These are phyloP conservation scores for Lepiota venenata DNA, from an alignment of 768 basidiomycete genomes.

Conservation along the genomic window DNA sequence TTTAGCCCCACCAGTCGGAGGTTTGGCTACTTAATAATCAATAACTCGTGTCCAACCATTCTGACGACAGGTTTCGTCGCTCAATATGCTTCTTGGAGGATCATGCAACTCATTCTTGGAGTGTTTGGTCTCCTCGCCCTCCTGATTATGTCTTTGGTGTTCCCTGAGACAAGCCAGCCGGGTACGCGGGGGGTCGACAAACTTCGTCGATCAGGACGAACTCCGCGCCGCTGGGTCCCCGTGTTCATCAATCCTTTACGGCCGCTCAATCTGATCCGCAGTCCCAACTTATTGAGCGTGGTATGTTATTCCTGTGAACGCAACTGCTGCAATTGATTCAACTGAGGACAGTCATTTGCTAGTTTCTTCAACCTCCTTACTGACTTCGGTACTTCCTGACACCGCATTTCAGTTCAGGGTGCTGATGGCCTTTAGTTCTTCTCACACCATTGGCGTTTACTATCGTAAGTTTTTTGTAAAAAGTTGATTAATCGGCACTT, in stretches of 20 bases:
- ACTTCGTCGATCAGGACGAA: constrained; percentile 15
- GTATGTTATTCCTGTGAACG: constrained; percentile 32
- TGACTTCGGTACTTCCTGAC: constrained; percentile 36
- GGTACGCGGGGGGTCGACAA: constrained; percentile 54
- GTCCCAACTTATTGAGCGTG: constrained; percentile 54
- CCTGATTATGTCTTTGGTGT: constrained; percentile 35
- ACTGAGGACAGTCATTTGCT: constrained; percentile 23
- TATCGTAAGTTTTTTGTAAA: constrained; percentile 38
- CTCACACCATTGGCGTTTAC: constrained; percentile 65
- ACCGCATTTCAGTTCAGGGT: background rate
- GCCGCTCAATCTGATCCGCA: constrained; percentile 47
- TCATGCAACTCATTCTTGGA: constrained; percentile 48
- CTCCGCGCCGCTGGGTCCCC: constrained; percentile 20
- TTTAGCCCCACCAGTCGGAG: constrained; percentile 57
- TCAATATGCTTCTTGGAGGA: constrained; percentile 65
- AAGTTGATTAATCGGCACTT: background rate
- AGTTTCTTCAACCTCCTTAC: constrained; percentile 27
- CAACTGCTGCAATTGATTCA: background rate
- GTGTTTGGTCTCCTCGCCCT: constrained; percentile 36
- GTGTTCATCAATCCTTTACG: constrained; percentile 59
- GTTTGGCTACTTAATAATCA: constrained; percentile 21
- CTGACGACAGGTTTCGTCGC: constrained; percentile 39
- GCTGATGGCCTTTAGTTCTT: constrained; percentile 36
- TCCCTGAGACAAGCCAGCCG: constrained; percentile 72
- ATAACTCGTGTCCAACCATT: background rate